Base-by-base conservation (phyloP, 2,329 filamentous ascomycete species). In the Orbilia ellipsospora region DNA sequence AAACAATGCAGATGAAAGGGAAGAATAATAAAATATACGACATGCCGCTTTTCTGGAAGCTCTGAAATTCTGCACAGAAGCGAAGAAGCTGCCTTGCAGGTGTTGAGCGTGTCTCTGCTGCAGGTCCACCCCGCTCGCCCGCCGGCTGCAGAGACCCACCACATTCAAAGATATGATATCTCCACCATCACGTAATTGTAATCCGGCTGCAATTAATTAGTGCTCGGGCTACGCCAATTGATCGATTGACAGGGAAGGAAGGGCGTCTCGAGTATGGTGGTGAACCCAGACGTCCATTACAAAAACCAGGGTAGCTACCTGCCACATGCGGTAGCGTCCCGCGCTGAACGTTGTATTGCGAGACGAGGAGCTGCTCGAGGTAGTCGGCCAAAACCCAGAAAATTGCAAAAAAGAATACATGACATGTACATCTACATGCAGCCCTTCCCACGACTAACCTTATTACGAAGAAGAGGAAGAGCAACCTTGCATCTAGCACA, bases 221-320 rank as follows among this genome's bases (percentile, higher is more conserved):
- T 51, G 42, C 55, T 36, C 61, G n/a, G 55, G 54, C 60, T 44
- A 60, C 20, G 48, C 64, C 54, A 44, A 62, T 36, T 36, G 31
- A 50, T 57, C 64, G 65, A 64, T 42, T 10, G 57, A 68, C 65
- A 51, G 72, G 72, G 64, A 57, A 65, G 45, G 61, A 51, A 36
- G 69, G 69, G 72, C 72, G 72, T 75, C 70, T 63, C 52, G 63
- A 67, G 70, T 67, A 68, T 74, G 64, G 56, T 59, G 55, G 42
- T 66, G 18, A 31, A 52, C 65, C 65, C 56, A 75, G 64, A 75
- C 54, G 72, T 69, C 64, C 63, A 54, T 67, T 64, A 64, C 69
- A 55, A 61, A 75, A 75, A 75, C 72, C 72, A 56, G 72, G 72
- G 72, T 75, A 45, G 54, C 40, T 64, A 75, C 72, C 72, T 75